Conservation (phyloP, 768 basidiomycete species). For the Hypholoma sublateritium region DNA sequence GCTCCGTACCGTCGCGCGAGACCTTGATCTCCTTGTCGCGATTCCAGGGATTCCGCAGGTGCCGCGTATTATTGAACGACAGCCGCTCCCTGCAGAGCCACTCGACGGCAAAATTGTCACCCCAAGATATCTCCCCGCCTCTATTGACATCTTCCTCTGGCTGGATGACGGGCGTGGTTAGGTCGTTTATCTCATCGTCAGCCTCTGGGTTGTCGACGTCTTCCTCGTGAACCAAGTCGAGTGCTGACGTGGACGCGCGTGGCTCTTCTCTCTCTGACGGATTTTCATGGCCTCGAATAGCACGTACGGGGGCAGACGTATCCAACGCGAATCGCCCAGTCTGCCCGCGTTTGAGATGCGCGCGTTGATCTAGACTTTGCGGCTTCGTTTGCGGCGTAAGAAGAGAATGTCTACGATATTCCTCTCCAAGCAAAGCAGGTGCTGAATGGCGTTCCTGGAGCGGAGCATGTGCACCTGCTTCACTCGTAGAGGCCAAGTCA, state of each 20-base stretch:
- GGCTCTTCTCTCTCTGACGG: background rate
- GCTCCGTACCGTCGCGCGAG: constrained; percentile 88
- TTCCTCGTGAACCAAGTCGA: background rate
- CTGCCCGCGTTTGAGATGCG: background rate
- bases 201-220: background rate
- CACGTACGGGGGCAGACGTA: constrained; percentile 36
- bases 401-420: constrained; percentile 30
- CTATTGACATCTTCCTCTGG: constrained; percentile 5
- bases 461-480: background rate
- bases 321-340: constrained; percentile 37
- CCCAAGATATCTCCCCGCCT: constrained; percentile 50
- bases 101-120: constrained; percentile 76
- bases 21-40: constrained; percentile 79
- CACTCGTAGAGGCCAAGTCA: background rate
- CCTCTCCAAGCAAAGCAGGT: constrained; percentile 49
- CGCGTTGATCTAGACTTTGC: constrained; percentile 31
- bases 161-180: constrained; percentile 16
- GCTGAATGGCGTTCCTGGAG: constrained; percentile 38
- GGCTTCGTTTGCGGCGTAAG: constrained; percentile 20
- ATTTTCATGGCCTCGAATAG: constrained; percentile 22
- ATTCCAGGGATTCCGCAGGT: constrained; percentile 93
- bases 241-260: background rate
- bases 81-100: constrained; percentile 76
- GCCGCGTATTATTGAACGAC: constrained; percentile 74
- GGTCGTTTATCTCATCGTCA: constrained; percentile 10